Evolutionary conservation across 2,329 filamentous ascomycete genomes (phyloP), one percentile per base, ranked within the genome.

Genomic region (Fusarium domesticum): DNA sequence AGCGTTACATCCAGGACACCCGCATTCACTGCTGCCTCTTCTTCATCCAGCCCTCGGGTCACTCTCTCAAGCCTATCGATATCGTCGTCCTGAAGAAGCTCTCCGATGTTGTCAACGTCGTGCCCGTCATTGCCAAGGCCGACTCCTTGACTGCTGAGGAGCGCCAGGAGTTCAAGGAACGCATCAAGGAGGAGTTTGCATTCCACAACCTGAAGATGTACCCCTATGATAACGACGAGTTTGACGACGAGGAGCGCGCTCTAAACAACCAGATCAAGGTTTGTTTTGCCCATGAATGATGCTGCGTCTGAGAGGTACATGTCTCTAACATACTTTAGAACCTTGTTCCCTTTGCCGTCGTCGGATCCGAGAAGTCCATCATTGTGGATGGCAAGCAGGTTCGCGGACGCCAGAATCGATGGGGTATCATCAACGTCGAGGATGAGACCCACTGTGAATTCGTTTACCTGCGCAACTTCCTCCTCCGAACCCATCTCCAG

Each of bases 191-290:
- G 79, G 93, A 98, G 72, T 98, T 98, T 70, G 78, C 88, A 47
- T 98, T 98, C 86, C 93, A 98, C 83, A 97, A 97, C 80, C 83
- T 98, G 65, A 92, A 96, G 80, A 98, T 98, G 93, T 98, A 95
- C 79, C 93, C 93, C 49, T 98, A 98, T 71, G 93, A 98, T 71
- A 97, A 96, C 68, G 93, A 98, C 63, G 93, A 98, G 78, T 86
- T 97, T 61, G 93, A 98, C 66, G 87, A 93, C 55, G 93, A 98
- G 77, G 93, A 98, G 77, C 86, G 89, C 62, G 84, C 85, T 50
- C 78, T 95, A 73, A 97, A 97, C 75, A 84, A 83, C 47, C 88
- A 95, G 68, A 98, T 98, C 76, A 97, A 97, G 87, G 91, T 95
- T 73, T 50, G 73, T 61, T 12, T 7, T 18, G 7, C 2, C 16